Conservation (phyloP, 352 stramenopile genomes). For the Phytophthora capsici region DNA sequence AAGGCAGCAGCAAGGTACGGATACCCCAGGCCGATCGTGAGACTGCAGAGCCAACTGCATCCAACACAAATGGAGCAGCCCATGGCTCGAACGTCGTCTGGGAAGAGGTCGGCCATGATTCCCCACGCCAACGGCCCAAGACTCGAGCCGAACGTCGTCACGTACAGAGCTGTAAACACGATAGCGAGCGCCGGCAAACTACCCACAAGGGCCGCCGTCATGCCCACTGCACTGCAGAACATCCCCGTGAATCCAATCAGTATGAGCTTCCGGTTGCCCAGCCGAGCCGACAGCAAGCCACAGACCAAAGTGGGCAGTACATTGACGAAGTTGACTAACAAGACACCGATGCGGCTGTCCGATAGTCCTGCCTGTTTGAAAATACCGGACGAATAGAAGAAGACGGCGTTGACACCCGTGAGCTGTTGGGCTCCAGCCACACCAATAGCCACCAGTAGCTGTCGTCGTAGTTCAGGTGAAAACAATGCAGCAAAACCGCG, state of each 20-base stretch:
- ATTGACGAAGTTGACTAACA: slow-evolving; percentile 67
- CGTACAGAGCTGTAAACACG: slow-evolving; percentile 59
- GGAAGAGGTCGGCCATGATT: slow-evolving; percentile 62
- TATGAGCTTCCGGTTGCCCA: slow-evolving; percentile 61
- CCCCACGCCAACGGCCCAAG: slow-evolving; percentile 63
- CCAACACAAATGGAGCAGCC: slow-evolving; percentile 57
- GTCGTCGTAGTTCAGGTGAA: slow-evolving; percentile 37
- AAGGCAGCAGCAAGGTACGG: slow-evolving; percentile 59
- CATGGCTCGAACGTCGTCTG: slow-evolving; percentile 56
- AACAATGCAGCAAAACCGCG: slow-evolving; percentile 21
- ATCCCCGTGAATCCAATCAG: slow-evolving; percentile 55
- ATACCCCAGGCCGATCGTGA: slow-evolving; percentile 58
- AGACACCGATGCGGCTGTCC: slow-evolving; percentile 58
- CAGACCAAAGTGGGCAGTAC: slow-evolving; percentile 54
- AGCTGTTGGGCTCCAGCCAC: slow-evolving; percentile 59
- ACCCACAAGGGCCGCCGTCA: slow-evolving; percentile 47
- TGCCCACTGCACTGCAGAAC: slow-evolving; percentile 49
- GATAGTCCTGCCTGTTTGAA: slow-evolving; percentile 65
- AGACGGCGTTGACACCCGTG: slow-evolving; percentile 72
- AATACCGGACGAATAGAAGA: slow-evolving; percentile 72
- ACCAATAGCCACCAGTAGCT: slow-evolving; percentile 55
- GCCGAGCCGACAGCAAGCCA: slow-evolving; percentile 40
- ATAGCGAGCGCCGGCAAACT: slow-evolving; percentile 47
- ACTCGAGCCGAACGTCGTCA: slow-evolving; percentile 52
- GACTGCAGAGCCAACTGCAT: slow-evolving; percentile 58